A percentile compares a stretch with the other conserved stretches of the same genome.
These are phyloP conservation scores for Termitomyces sp. DNA, from an alignment of 768 basidiomycete genomes.

Conservation along the genomic window DNA sequence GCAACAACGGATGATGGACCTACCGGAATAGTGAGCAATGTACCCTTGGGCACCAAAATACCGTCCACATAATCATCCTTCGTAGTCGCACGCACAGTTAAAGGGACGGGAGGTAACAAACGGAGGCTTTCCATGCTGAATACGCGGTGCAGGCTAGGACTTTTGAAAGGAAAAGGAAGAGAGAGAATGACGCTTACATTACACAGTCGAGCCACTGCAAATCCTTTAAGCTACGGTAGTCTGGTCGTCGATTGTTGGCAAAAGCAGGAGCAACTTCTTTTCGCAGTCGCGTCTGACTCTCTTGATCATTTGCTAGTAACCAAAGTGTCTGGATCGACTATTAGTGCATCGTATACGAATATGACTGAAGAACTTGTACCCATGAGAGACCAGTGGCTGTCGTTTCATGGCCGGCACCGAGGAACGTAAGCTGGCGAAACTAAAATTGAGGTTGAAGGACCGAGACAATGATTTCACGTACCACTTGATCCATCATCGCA, in stretches of 20 bases:
- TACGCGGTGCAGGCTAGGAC: background rate
- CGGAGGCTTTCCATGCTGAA: conserved; percentile 42
- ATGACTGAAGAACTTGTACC: conserved; percentile 27
- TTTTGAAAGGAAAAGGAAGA: background rate
- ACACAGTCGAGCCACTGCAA: conserved; percentile 41
- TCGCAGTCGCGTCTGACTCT: conserved; percentile 49
- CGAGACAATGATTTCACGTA: conserved; percentile 21
- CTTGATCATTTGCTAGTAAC: conserved; percentile 50
- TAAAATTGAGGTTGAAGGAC: background rate
- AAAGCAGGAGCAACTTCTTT: conserved; percentile 48
- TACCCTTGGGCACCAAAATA: conserved; percentile 44
- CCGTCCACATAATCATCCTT: conserved; percentile 44
- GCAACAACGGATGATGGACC: background rate
- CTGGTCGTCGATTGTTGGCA: conserved; percentile 31
- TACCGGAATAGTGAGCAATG: conserved; percentile 41
- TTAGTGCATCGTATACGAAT: background rate
- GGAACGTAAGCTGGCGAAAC: conserved; percentile 39
- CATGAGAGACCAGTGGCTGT: conserved; percentile 50
- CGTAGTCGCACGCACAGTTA: conserved; percentile 34
- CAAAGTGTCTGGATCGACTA: conserved; percentile 40
- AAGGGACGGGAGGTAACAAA: conserved; percentile 42
- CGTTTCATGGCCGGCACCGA: conserved; percentile 47
- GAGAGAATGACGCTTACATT: conserved; percentile 25
- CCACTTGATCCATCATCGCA: conserved; percentile 54
- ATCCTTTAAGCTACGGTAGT: conserved; percentile 39